A percentile compares a stretch with the other conserved stretches of the same genome.
These are phyloP conservation scores for Pseudogymnoascus sp. DNA, from an alignment of 2,329 filamentous ascomycete genomes.

Conservation along the genomic window DNA sequence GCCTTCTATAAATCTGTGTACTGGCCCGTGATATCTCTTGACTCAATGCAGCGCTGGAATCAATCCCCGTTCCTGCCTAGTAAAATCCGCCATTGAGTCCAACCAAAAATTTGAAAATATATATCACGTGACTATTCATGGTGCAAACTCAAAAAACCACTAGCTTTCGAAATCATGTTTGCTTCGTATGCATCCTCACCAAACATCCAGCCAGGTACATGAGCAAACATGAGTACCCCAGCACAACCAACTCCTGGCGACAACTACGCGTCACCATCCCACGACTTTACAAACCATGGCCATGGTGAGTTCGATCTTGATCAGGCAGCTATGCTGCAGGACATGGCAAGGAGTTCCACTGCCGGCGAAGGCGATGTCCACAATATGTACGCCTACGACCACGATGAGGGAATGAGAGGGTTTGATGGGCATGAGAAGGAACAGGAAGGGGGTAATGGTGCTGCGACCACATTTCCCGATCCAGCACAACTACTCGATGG, in stretches of 20 bases:
- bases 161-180: conserved; percentile 5
- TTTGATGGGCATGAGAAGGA: conserved; percentile 9
- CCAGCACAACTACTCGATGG: conserved; percentile 9
- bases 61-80: background rate
- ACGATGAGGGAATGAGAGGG: conserved; percentile 8
- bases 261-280: conserved; percentile 1
- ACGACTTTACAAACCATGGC: background rate
- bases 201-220: conserved; percentile 12
- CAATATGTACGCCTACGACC: conserved; percentile 12
- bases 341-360: conserved; percentile 12
- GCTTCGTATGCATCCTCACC: conserved; percentile 10
- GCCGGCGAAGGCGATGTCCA: conserved; percentile 3
- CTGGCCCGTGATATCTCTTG: background rate
- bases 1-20: background rate
- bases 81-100: background rate
- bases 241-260: background rate
- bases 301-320: conserved; percentile 11
- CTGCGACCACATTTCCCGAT: conserved; percentile 9
- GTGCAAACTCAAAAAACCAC: background rate
- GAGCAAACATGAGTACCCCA: conserved; percentile 5
- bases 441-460: conserved; percentile 4
- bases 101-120: background rate
- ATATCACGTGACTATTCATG: background rate
- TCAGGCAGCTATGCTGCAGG: conserved; percentile 13
- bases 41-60: too few species aligned